Conservation (phyloP, 2,329 filamentous ascomycete genomes). For the Phialocephala sp. region DNA sequence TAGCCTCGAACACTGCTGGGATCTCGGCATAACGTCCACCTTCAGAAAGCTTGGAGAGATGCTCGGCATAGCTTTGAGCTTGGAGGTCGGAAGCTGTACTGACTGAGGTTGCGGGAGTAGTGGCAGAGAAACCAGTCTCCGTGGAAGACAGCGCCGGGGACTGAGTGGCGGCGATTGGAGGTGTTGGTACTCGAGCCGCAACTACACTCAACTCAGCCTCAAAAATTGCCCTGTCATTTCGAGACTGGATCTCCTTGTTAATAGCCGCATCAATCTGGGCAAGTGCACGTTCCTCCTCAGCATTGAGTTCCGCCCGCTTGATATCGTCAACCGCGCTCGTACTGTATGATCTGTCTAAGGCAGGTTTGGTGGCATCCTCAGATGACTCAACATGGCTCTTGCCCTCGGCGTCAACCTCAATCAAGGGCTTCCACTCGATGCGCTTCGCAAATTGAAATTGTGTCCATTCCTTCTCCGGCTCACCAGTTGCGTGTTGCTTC, state of each 20-base stretch:
- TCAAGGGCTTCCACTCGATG: slow-evolving; percentile 83
- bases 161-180: slow-evolving; percentile 34
- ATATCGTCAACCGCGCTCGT: slow-evolving; percentile 41
- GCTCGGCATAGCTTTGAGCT: slow-evolving; percentile 74
- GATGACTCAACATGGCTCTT: slow-evolving; percentile 25
- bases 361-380: slow-evolving; percentile 30
- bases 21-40: slow-evolving; percentile 83
- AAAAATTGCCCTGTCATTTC: slow-evolving; percentile 51
- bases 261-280: slow-evolving; percentile 87
- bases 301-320: slow-evolving; percentile 43
- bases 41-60: slow-evolving; percentile 76
- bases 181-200: slow-evolving; percentile 40
- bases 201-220: slow-evolving; percentile 42
- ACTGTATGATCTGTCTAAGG: slow-evolving; percentile 36
- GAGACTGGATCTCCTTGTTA: slow-evolving; percentile 70
- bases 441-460: slow-evolving; percentile 89
- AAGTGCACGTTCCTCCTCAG: slow-evolving; percentile 63
- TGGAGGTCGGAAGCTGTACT: slow-evolving; percentile 61
- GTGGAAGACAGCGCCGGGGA: slow-evolving; percentile 36
- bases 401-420: slow-evolving; percentile 36
- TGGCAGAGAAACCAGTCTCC: slow-evolving; percentile 49
- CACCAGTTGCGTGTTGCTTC: slow-evolving; percentile 71
- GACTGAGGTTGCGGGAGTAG: slow-evolving; percentile 62
- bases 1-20: slow-evolving; percentile 86
- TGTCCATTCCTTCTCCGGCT: slow-evolving; percentile 81